Evolutionary conservation across 148 eudicot genomes (phyloP), one percentile per base, ranked within the genome.

Genomic region (Rhododendron vialii): DNA sequence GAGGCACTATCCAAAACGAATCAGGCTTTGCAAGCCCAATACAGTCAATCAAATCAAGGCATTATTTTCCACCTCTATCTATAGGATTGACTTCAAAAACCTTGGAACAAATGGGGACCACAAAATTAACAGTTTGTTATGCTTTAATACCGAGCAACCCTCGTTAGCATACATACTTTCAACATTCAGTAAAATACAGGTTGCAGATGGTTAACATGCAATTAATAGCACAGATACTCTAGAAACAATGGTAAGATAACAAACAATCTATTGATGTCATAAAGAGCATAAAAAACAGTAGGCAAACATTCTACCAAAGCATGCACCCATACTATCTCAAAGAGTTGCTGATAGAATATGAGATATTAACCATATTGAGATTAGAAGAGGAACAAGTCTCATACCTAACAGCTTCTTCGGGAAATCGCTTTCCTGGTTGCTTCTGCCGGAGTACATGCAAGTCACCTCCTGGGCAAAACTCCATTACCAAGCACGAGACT

Each of bases 401-500:
- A 90, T 96, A 96, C 99, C 92, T 96, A 20, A 92, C 99, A 73
- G 99, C 98, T 90, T 94, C 97, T 89, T 96, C 99, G 41, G 94
- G 88, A 84, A 96, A 96, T 85, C 90, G 90, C 88, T 94, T 95
- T 80, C 98, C 98, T 26, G 93, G 94, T 86, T 96, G 99, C 88
- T 95, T 94, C 91, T 96, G 99, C 84, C 97, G 83, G 33, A 96
- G 96, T 1, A 95, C 92, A 83, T 96, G 99, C 91, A 96, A 90
- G 86, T 96, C 99, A 5, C 99, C 99, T 81, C 99, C 99, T 0
- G 99, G 96, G 90, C 99, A 96, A 83, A 93, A 95, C 87, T 96
- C 99, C 99, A 96, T 96, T 67, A 96, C 98, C 89, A 96, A 88
- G 86, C 99, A 96, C 8, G 98, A 95, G 81, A 95, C 94, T 74